Base-by-base conservation (phyloP, 305 asterid species). In the Rubia tinctorum region DNA sequence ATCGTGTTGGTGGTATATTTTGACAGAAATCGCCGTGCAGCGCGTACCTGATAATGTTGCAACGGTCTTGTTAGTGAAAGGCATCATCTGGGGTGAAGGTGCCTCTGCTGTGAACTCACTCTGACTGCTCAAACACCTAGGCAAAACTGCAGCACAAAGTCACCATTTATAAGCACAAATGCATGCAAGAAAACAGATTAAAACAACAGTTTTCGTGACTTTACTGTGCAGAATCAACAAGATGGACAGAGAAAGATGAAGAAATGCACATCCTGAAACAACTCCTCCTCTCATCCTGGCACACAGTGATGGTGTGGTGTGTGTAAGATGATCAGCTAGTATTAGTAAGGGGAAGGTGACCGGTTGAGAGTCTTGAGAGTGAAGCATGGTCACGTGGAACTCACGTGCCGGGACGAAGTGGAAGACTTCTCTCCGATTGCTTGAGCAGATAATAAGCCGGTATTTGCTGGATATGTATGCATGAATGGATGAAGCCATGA, bases 11-110 rank as follows among this genome's bases (percentile, higher is more conserved):
- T 17, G 58, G 17, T 17, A 15, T 51, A 14, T 51, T 15, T 51
- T 22, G 58, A 51, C 58, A 51, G 58, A 51, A 51, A 51, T 14
- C 58, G 58, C 58, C 15, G 3, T 13, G 22, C 17, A 0, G 15
- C 2, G 6, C 9, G 0, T 76, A 80, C 87, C 81, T 75, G 87
- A 83, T 76, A 83, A 78, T 13, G 72, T 78, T 66, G 87, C 83
- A 45, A 68, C 66, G 11, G 71, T 59, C 18, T 74, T 76, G 55
- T 75, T 47, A 8, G 71, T 75, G 69, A 61, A 80, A 63, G 85
- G 85, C 66, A 73, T 66, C 72, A 77, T 53, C 59, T 18, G 22
- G 45, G 84, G 80, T 43, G 82, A 59, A 59, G 81, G 84, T 56
- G 81, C 77, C 69, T 56, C 65, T 61, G 60, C 25, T n/a, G 76